Base-by-base conservation (phyloP, 208 protist species). In the Wallacemonas sp. region DNA sequence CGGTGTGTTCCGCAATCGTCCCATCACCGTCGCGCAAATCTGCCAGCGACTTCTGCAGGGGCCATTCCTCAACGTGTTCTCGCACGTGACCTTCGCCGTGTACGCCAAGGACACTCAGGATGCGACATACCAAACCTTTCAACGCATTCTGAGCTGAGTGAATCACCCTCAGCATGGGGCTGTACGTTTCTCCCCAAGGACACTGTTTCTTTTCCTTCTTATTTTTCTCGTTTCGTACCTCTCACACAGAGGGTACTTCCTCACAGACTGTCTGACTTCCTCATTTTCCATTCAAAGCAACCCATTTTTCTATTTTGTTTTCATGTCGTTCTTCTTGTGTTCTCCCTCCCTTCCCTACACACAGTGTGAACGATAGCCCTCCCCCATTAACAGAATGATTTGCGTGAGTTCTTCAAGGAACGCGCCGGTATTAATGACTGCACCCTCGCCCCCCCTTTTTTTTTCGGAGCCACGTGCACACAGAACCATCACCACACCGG, bases 1-100 rank as follows among this genome's bases (percentile, higher is more conserved):
- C 57, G 67, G 67, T 1, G 67, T 72, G 26, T 72, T 72, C 26
- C 54, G 57, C 28, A 72, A 72, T 25, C 42, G 55, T 16, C 29
- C 38, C 3, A 2, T 1, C 14, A 52, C 23, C 3, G 67, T 72
- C 36, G 39, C 44, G 10, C 16, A 32, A 2, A 44, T 72, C 25
- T 54, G 20, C 31, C 18, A 26, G 22, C 7, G n/a, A 28, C 32
- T 59, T 8, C 52, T 59, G 4, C 11, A 66, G 2, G 57, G 57
- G 1, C 38, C 38, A 3, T 72, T 66, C 29, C 22, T 25, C 12
- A 59, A 72, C 46, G 23, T 38, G 3, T 72, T 72, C 31, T 33
- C 20, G 7, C 67, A 57, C 33, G 52, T 72, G 20, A 42, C 55
- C 3, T 72, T 72, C 26, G 54, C 67, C 25, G 49, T 72, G 20